Conservation (phyloP, 2,329 filamentous ascomycete species). For the Reticulascus tulasneorum region DNA sequence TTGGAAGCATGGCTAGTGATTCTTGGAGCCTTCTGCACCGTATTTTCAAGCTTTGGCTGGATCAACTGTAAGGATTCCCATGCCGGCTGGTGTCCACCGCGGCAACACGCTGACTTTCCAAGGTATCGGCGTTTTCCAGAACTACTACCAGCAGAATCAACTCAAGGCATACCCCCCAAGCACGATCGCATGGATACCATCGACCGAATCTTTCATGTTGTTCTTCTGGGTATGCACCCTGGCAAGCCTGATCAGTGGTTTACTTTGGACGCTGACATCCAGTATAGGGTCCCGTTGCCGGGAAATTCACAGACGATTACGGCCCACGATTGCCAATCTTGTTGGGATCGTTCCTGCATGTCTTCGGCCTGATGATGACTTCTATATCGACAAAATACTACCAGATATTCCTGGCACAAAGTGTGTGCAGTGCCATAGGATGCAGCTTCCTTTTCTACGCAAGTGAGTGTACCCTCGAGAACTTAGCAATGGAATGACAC, state of each 20-base stretch:
- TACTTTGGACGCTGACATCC: slow-evolving; percentile 2
- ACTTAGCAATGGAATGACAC: too few relatives aligned
- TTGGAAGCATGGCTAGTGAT: slow-evolving; percentile 6
- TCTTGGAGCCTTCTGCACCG: background rate
- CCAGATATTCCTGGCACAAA: slow-evolving; percentile 34
- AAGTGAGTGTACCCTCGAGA: background rate
- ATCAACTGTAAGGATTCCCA: too few relatives aligned
- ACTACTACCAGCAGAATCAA: slow-evolving; percentile 49
- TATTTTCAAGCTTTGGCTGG: slow-evolving; percentile 5
- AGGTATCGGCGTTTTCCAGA: slow-evolving; percentile 52
- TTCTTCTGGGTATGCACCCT: slow-evolving; percentile 47
- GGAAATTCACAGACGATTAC: slow-evolving; percentile 57
- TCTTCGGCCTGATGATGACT: slow-evolving; percentile 61
- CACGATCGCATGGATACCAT: slow-evolving; percentile 56
- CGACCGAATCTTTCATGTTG: slow-evolving; percentile 37
- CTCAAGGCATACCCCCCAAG: slow-evolving; percentile 45
- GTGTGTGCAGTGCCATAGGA: slow-evolving; percentile 31
- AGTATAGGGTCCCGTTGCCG: slow-evolving; percentile 51
- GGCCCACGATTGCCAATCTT: slow-evolving; percentile 54
- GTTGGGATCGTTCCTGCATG: slow-evolving; percentile 48
- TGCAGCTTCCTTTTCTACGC: slow-evolving; percentile 26
- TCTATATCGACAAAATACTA: slow-evolving; percentile 38
- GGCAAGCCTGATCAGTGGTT: slow-evolving; percentile 20
- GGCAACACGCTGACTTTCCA: too few relatives aligned
- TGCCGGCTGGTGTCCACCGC: too few relatives aligned